phyloP scores from a whole-genome alignment of 306 rosid species.

The Prunus davidiana region DNA sequence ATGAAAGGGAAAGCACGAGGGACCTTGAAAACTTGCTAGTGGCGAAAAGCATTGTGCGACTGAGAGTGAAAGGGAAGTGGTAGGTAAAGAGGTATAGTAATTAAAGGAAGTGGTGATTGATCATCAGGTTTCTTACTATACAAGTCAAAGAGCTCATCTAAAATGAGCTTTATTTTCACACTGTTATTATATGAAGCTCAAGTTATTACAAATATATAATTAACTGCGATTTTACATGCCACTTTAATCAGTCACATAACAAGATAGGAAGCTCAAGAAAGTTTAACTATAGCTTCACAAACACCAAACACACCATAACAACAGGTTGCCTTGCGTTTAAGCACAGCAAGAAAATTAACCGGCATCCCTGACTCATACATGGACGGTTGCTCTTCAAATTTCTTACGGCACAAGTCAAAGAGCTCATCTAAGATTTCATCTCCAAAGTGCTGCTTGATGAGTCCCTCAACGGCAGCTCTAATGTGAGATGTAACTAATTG shows the following conservation, averaged over 20 bases:
- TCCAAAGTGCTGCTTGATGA: conserved; percentile 14
- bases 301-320: background rate
- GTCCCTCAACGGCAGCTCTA: background rate
- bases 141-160: no score
- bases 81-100: no score
- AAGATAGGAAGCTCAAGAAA: background rate
- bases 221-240: background rate
- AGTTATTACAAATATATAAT: no score
- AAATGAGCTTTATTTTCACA: no score
- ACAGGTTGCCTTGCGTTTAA: conserved; percentile 1
- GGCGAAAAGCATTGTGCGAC: no score
- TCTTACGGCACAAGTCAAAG: background rate
- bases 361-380: background rate
- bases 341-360: background rate
- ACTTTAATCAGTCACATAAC: background rate
- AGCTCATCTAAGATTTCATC: conserved; percentile 12
- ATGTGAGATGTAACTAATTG: background rate
- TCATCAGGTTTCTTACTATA: no score
- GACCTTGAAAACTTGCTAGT: no score
- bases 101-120: no score
- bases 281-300: background rate
- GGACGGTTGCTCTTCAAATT: conserved; percentile 3
- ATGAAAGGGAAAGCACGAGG: no score
- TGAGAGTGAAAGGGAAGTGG: no score
- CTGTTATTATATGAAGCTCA: no score